These are phyloP conservation scores for Talaromyces marneffei DNA, from an alignment of 2,329 filamentous ascomycete species.

Conservation along the genomic window DNA sequence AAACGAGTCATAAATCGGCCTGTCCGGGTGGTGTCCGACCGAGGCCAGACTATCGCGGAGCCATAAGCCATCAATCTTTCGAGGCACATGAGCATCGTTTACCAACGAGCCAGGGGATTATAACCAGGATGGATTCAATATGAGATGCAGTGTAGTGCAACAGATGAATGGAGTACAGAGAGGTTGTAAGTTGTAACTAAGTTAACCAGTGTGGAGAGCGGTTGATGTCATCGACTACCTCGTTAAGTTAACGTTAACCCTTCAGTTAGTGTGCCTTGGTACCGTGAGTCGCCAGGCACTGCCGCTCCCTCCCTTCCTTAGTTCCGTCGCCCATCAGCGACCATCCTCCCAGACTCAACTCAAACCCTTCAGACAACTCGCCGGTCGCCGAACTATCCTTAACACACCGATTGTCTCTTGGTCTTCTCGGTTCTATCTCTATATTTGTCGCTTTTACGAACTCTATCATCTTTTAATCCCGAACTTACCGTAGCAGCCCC, in stretches of 20 bases:
- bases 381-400: neutral
- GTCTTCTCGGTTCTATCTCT: neutral
- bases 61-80: neutral
- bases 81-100: neutral
- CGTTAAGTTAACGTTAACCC: too few relatives aligned
- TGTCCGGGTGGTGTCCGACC: neutral
- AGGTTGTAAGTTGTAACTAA: neutral
- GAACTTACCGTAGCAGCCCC: neutral
- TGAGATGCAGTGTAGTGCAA: neutral
- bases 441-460: neutral
- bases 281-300: slow-evolving; percentile 7
- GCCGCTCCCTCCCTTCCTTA: neutral
- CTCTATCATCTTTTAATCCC: too few relatives aligned
- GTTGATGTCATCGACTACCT: neutral
- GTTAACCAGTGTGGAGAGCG: neutral
- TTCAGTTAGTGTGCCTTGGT: neutral
- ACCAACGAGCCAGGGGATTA: neutral
- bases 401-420: neutral
- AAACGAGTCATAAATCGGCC: too few relatives aligned
- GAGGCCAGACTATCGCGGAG: neutral
- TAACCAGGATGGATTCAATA: neutral
- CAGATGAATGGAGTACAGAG: neutral
- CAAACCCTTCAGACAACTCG: neutral
- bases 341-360: neutral
- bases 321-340: neutral